Percentiles rank a stretch among this genome's conserved stretches.
Conservation (phyloP, 1,284 basidiomycete species). For the Schizophyllum amplum region DNA sequence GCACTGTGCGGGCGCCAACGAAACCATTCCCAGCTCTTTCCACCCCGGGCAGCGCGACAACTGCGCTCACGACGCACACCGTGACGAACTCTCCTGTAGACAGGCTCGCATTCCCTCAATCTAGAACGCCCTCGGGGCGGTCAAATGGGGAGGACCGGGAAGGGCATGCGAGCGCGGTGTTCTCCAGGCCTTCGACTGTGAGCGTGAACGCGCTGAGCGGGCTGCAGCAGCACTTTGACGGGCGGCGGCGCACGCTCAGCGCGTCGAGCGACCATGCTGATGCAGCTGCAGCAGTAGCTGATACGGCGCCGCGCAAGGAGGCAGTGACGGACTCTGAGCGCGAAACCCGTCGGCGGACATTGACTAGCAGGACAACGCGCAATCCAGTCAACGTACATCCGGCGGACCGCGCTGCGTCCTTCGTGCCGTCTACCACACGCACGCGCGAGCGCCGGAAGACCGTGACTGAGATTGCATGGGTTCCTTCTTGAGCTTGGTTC, state of each 20-base stretch:
- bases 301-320: background rate
- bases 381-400: background rate
- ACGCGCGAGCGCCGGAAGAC: background rate
- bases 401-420: background rate
- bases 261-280: background rate
- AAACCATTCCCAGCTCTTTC: slow-evolving; percentile 22
- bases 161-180: slow-evolving; percentile 30
- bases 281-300: background rate
- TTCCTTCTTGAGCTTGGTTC: background rate
- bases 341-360: background rate
- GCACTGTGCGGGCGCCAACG: background rate
- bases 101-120: slow-evolving; percentile 20
- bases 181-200: slow-evolving; percentile 50
- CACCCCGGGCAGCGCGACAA: slow-evolving; percentile 52
- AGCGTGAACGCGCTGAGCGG: slow-evolving; percentile 47
- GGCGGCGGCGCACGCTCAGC: slow-evolving; percentile 29
- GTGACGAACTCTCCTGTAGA: slow-evolving; percentile 40
- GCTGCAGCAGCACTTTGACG: slow-evolving; percentile 39
- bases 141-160: background rate
- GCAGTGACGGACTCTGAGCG: background rate
- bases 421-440: background rate
- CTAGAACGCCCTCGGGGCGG: slow-evolving; percentile 20
- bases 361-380: background rate
- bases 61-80: slow-evolving; percentile 58
- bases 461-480: background rate